phyloP scores from a whole-genome alignment of 176 grass and related monocot species.

The Otatea glauca region DNA sequence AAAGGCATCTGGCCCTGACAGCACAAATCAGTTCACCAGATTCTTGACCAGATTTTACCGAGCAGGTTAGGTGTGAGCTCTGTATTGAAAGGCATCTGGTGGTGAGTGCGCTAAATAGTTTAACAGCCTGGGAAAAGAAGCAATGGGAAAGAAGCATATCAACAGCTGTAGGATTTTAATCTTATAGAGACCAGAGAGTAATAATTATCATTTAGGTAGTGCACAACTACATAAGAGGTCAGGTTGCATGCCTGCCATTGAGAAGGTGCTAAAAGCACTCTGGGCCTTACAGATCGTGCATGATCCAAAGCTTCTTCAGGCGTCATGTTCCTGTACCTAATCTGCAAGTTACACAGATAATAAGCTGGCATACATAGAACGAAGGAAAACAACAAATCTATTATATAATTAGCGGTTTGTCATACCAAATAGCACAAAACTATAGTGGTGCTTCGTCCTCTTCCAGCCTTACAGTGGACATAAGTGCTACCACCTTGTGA shows the following conservation, averaged over 20 bases:
- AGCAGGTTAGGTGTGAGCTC: neutral
- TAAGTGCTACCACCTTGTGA: slow-evolving; percentile 62
- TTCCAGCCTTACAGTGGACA: slow-evolving; percentile 96
- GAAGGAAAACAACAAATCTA: slow-evolving; percentile 3
- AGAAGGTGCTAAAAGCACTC: slow-evolving; percentile 65
- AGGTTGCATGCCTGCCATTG: slow-evolving; percentile 60
- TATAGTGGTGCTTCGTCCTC: slow-evolving; percentile 82
- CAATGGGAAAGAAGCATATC: slow-evolving; percentile 6
- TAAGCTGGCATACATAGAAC: slow-evolving; percentile 1
- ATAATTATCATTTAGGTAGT: neutral
- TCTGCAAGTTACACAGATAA: slow-evolving; percentile 50
- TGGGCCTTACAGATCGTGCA: slow-evolving; percentile 65
- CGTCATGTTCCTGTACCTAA: slow-evolving; percentile 75
- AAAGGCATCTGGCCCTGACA: slow-evolving; percentile 10
- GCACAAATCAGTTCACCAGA: slow-evolving; percentile 27
- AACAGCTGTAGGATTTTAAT: neutral
- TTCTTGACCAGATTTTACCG: slow-evolving; percentile 14
- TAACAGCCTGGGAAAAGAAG: slow-evolving; percentile 61
- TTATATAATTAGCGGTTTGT: neutral
- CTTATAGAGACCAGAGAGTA: neutral
- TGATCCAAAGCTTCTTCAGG: slow-evolving; percentile 68
- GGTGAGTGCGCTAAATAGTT: slow-evolving; percentile 49
- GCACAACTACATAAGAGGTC: neutral
- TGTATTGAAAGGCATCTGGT: slow-evolving; percentile 25
- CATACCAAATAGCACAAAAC: slow-evolving; percentile 90